Percentiles rank a stretch among this genome's conserved stretches.
These are phyloP conservation scores for Recurvomyces mirabilis DNA, from an alignment of 495 filamentous ascomycete species.

Conservation along the genomic window DNA sequence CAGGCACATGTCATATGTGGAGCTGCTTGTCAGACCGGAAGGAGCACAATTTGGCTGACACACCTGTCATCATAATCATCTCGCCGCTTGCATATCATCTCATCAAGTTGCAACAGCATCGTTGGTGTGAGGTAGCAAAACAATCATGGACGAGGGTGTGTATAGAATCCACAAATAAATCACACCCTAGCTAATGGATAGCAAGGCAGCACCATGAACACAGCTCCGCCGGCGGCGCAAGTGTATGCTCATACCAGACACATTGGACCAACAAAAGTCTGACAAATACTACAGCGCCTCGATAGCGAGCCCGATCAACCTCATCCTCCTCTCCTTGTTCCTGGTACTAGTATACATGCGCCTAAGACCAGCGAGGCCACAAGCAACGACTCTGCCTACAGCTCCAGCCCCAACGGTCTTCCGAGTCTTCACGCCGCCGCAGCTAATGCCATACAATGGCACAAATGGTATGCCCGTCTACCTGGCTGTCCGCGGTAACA, in stretches of 20 bases:
- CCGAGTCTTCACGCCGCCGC: constrained; percentile 78
- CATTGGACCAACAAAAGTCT: too few species aligned
- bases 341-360: constrained; percentile 40
- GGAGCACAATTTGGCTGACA: too few species aligned
- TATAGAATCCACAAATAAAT: too few species aligned
- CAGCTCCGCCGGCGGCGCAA: constrained; percentile 9
- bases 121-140: too few species aligned
- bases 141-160: too few species aligned
- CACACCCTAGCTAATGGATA: too few species aligned
- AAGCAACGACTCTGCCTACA: constrained; percentile 52
- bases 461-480: constrained; percentile 61
- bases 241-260: constrained; percentile 12
- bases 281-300: constrained; percentile 16
- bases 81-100: too few species aligned
- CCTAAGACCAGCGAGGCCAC: constrained; percentile 32
- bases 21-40: too few species aligned
- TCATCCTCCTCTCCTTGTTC: constrained; percentile 32
- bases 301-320: constrained; percentile 27
- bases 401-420: constrained; percentile 70
- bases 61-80: too few species aligned
- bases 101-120: too few species aligned
- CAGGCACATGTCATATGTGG: too few species aligned
- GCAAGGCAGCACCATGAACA: constrained; percentile 6
- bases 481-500: constrained; percentile 68
- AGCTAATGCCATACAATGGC: constrained; percentile 82